Base-by-base conservation (phyloP, 768 basidiomycete species). In the Lactarius deliciosus region DNA sequence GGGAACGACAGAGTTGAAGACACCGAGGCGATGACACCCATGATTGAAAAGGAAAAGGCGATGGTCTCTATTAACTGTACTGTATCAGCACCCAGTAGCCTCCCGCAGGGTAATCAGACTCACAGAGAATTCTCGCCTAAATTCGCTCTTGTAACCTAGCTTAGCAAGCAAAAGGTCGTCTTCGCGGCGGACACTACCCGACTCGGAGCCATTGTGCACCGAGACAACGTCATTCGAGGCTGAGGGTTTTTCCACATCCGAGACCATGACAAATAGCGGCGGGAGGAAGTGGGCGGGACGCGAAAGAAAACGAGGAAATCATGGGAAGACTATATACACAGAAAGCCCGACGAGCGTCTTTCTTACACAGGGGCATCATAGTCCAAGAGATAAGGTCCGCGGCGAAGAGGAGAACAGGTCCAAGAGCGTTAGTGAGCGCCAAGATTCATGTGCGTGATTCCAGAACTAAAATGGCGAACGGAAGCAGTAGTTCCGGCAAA, bases 61-160 rank as follows among this genome's bases (percentile, higher is more conserved):
- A 87, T 77, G 1, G 86, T 87, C 76, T 89, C 86, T 13, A 87
- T 61, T 45, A 85, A 78, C 83, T 86, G 64, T 22, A 34, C 32
- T 28, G 30, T 38, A 10, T 60, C 32, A 54, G 50, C 41, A 45
- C 20, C 41, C 5, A 60, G 9, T 30, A 40, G 38, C 22, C 22
- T 38, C 22, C 28, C n/a, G 13, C 36, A 43, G 20, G 15, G 53
- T 57, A 58, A 41, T 32, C 20, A 64, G 13, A 60, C 83, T 70
- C 71, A 88, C 88, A 70, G 88, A 86, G 73, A 91, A 90, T 75
- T 90, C 87, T 61, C 89, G 85, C 72, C 79, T 86, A 76, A 91
- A 90, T 75, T 89, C 87, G 73, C 82, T 81, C 77, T 81, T 88
- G 74, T 90, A 91, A 11, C 89, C 89, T 40, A 91, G 82, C 67